Percentiles rank a stretch among this genome's conserved stretches.
phyloP scores from a whole-genome alignment of 768 basidiomycete genomes.

The Russula sp. region DNA sequence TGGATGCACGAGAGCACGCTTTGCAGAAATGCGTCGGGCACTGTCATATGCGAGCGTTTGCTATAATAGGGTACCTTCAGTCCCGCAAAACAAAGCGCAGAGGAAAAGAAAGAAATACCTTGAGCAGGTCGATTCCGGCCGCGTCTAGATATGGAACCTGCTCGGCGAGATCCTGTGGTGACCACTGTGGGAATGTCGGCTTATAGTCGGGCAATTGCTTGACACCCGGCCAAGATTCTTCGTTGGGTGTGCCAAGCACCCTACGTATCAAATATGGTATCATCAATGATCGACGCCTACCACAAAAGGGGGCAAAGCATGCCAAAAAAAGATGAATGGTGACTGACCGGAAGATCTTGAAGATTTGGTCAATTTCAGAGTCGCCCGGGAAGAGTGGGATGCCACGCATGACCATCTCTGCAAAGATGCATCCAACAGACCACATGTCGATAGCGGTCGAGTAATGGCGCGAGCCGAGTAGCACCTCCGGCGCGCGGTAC shows the following conservation, averaged over 20 bases:
- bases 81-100: neutral
- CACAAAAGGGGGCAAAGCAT: neutral
- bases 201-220: constrained; percentile 90
- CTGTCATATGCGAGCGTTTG: constrained; percentile 72
- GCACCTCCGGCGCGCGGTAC: constrained; percentile 98
- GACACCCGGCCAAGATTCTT: constrained; percentile 89
- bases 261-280: constrained; percentile 28
- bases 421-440: constrained; percentile 99
- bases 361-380: constrained; percentile 99
- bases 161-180: constrained; percentile 58
- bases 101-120: constrained; percentile 36
- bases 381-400: constrained; percentile 94
- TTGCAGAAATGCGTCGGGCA: constrained; percentile 85
- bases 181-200: constrained; percentile 95
- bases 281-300: neutral
- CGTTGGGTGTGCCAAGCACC: constrained; percentile 89
- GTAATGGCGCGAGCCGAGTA: constrained; percentile 94
- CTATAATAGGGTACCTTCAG: constrained; percentile 20
- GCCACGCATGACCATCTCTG: constrained; percentile 95
- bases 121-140: constrained; percentile 72
- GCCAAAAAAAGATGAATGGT: neutral
- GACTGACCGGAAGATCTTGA: constrained; percentile 92
- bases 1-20: constrained; percentile 48
- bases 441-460: constrained; percentile 99
- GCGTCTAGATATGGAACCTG: constrained; percentile 70